Conservation (phyloP, 177 flowering plant genomes). For the Vitis hybrid region DNA sequence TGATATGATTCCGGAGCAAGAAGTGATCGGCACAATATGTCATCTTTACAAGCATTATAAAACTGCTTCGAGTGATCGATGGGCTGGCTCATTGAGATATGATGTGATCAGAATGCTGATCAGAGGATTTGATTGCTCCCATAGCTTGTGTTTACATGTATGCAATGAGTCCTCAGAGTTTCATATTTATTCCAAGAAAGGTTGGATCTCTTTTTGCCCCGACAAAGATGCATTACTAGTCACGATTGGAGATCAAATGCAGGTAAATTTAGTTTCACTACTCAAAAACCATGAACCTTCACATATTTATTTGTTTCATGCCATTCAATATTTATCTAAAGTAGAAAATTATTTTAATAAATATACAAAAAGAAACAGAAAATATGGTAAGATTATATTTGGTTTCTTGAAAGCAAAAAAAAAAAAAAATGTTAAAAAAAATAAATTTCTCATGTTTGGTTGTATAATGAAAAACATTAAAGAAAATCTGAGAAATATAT, state of each 20-base stretch:
- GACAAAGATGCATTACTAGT: constrained; percentile 48
- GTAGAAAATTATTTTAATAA: neutral
- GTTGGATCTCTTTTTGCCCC: constrained; percentile 76
- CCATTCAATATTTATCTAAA: neutral
- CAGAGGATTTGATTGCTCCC: constrained; percentile 64
- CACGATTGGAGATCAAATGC: constrained; percentile 79
- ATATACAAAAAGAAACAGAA: too few species aligned
- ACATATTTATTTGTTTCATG: neutral
- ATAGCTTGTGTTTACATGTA: constrained; percentile 59
- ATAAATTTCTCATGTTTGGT: too few species aligned
- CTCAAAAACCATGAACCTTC: neutral
- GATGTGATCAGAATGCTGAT: constrained; percentile 80
- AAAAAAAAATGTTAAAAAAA: too few species aligned
- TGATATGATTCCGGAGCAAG: constrained; percentile 4
- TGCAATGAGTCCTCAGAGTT: constrained; percentile 61
- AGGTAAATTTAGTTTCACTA: constrained; percentile 37
- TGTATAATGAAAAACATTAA: too few species aligned
- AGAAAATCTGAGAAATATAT: accelerated
- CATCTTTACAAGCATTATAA: constrained; percentile 49
- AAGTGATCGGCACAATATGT: constrained; percentile 32
- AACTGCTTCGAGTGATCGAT: constrained; percentile 11
- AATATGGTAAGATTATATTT: too few species aligned
- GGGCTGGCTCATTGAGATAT: constrained; percentile 36
- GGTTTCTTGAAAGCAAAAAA: too few species aligned
- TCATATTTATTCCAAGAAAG: constrained; percentile 81